Evolutionary conservation across 2,329 filamentous ascomycete genomes (phyloP).

Genomic region (Cercospora citrullina): DNA sequence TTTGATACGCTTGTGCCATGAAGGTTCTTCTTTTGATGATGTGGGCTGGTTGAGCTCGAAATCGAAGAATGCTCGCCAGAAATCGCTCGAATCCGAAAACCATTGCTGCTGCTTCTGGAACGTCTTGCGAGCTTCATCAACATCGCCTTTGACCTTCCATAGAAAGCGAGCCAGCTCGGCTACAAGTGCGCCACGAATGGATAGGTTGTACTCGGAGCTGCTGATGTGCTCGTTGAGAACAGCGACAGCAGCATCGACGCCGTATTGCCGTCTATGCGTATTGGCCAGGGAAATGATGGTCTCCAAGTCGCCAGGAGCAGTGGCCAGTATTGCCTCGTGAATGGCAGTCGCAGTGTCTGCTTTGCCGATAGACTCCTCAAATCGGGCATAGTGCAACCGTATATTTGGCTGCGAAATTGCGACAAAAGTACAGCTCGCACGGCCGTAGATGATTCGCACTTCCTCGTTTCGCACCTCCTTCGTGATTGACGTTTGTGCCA

Average conservation of each 20-base stretch:
- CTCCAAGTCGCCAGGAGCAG: conserved; percentile 79
- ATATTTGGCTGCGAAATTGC: conserved; percentile 82
- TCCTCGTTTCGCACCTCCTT: conserved; percentile 83
- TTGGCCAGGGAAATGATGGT: conserved; percentile 87
- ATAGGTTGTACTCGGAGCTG: conserved; percentile 53
- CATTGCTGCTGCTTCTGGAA: conserved; percentile 80
- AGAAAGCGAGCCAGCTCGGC: conserved; percentile 84
- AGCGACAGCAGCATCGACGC: conserved; percentile 79
- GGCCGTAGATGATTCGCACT: conserved; percentile 85
- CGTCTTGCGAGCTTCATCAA: conserved; percentile 77
- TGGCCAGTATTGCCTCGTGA: conserved; percentile 74
- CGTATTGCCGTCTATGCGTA: conserved; percentile 76
- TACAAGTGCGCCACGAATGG: conserved; percentile 80
- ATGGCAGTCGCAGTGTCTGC: conserved; percentile 79
- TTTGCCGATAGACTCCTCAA: conserved; percentile 82
- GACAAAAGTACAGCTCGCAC: conserved; percentile 80
- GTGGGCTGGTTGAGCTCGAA: conserved; percentile 87
- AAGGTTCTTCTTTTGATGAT: conserved; percentile 61
- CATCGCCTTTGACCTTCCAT: conserved; percentile 78
- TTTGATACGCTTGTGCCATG: conserved; percentile 73
- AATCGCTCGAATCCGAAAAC: conserved; percentile 80
- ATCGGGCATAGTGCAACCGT: conserved; percentile 87
- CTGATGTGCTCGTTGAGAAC: conserved; percentile 78
- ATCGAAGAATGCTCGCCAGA: conserved; percentile 85
- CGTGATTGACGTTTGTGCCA: conserved; percentile 72